A percentile compares a stretch with the other conserved stretches of the same genome.
phyloP scores from a whole-genome alignment of 371 early-diverging fungal genomes.

The Fennellomyces sp. region DNA sequence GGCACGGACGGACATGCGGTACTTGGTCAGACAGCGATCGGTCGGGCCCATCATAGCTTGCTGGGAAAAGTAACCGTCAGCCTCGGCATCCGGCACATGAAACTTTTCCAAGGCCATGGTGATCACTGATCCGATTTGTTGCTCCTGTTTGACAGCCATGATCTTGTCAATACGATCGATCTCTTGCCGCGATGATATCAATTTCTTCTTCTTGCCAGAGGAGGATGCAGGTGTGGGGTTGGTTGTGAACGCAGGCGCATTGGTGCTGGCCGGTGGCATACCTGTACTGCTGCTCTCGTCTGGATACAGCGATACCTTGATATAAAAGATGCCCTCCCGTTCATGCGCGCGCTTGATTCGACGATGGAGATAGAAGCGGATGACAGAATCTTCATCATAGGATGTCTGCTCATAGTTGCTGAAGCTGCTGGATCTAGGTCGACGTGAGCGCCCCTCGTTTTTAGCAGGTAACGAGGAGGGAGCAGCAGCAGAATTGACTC shows the following conservation, averaged over 20 bases:
- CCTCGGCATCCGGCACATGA: slow-evolving; percentile 46
- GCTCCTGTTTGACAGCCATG: slow-evolving; percentile 41
- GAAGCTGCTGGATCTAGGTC: slow-evolving; percentile 46
- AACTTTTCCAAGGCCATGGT: slow-evolving; percentile 48
- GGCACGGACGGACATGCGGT: slow-evolving; percentile 40
- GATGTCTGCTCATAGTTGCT: slow-evolving; percentile 46
- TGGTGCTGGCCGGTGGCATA: background rate
- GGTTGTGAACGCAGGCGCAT: slow-evolving; percentile 8
- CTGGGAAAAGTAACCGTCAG: slow-evolving; percentile 20
- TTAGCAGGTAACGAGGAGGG: background rate
- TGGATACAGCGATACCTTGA: slow-evolving; percentile 47
- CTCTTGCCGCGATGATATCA: slow-evolving; percentile 18
- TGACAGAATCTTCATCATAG: slow-evolving; percentile 44
- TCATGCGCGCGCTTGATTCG: slow-evolving; percentile 43
- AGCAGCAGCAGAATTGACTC: slow-evolving; percentile 6
- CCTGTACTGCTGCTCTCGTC: slow-evolving; percentile 17
- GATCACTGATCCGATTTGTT: slow-evolving; percentile 38
- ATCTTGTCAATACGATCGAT: slow-evolving; percentile 56
- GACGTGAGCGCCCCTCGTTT: slow-evolving; percentile 9
- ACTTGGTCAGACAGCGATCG: slow-evolving; percentile 26
- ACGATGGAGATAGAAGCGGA: slow-evolving; percentile 48
- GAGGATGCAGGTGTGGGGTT: slow-evolving; percentile 14
- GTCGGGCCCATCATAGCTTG: slow-evolving; percentile 2
- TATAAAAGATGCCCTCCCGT: slow-evolving; percentile 40
- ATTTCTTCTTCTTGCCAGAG: slow-evolving; percentile 23